Conservation (phyloP, 257 asterid species). For the Thymus quinquecostatus region DNA sequence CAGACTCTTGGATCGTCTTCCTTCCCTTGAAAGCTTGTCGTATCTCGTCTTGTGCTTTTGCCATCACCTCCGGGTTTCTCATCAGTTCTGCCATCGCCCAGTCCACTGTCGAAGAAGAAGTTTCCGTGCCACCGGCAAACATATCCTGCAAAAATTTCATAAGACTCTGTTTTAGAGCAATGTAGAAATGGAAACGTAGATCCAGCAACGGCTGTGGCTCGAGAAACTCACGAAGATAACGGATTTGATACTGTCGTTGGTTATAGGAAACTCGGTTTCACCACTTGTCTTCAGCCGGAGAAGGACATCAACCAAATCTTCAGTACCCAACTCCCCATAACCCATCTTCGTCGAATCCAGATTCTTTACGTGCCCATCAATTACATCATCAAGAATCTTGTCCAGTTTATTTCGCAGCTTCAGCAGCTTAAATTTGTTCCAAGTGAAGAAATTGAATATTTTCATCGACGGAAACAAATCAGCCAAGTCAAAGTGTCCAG, state of each 20-base stretch:
- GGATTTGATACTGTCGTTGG: slow-evolving; percentile 43
- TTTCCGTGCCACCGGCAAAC: slow-evolving; percentile 44
- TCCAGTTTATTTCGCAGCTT: slow-evolving; percentile 37
- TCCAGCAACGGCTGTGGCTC: not conserved
- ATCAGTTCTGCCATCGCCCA: slow-evolving; percentile 50
- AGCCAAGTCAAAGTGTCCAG: slow-evolving; percentile 33
- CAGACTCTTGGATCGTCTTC: slow-evolving; percentile 24
- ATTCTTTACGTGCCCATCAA: slow-evolving; percentile 34
- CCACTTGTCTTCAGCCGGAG: slow-evolving; percentile 38
- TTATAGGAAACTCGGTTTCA: slow-evolving; percentile 32
- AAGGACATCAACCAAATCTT: slow-evolving; percentile 47
- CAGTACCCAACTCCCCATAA: slow-evolving; percentile 39
- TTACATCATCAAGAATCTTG: slow-evolving; percentile 36
- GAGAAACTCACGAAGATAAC: slow-evolving; percentile 37
- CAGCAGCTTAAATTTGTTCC: slow-evolving; percentile 34
- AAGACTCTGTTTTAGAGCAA: not conserved
- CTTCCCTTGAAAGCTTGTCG: slow-evolving; percentile 30
- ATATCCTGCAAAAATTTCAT: slow-evolving; percentile 32
- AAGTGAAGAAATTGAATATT: slow-evolving; percentile 27
- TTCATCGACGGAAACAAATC: slow-evolving; percentile 45
- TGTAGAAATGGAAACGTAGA: not conserved
- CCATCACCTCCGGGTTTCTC: slow-evolving; percentile 37
- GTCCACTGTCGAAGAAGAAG: slow-evolving; percentile 43
- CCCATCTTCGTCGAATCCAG: slow-evolving; percentile 23
- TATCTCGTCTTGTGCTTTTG: slow-evolving; percentile 37